phyloP scores from a whole-genome alignment of 2,329 filamentous ascomycete genomes.

The Tolypocladium endophyticum region DNA sequence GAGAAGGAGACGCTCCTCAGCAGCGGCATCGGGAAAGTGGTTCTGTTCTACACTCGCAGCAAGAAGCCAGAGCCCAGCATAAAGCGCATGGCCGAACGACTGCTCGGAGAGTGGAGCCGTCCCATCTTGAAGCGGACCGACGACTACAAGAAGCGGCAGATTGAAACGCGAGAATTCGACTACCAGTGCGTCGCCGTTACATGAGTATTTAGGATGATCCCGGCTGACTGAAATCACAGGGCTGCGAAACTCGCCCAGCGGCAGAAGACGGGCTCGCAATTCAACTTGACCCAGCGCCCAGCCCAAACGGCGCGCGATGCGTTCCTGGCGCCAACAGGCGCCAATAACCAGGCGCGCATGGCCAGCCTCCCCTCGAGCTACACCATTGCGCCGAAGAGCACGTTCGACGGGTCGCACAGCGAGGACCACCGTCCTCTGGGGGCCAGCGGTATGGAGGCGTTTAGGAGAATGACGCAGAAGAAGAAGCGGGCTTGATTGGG shows the following conservation, averaged over 20 bases:
- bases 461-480: slow-evolving; percentile 55
- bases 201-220: background rate
- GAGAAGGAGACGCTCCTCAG: slow-evolving; percentile 84
- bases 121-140: slow-evolving; percentile 90
- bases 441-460: slow-evolving; percentile 52
- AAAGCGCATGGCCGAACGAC: slow-evolving; percentile 84
- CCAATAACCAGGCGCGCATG: slow-evolving; percentile 46
- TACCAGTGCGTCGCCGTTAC: slow-evolving; percentile 38
- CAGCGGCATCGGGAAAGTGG: slow-evolving; percentile 90
- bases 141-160: slow-evolving; percentile 78
- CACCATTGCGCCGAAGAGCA: slow-evolving; percentile 51
- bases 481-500: slow-evolving; percentile 32
- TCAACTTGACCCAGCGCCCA: slow-evolving; percentile 40
- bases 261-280: slow-evolving; percentile 35
- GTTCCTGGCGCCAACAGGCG: slow-evolving; percentile 43
- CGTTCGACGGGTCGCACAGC: slow-evolving; percentile 41
- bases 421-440: slow-evolving; percentile 50
- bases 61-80: slow-evolving; percentile 80
- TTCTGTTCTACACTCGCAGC: slow-evolving; percentile 94
- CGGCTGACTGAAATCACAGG: slow-evolving; percentile 19
- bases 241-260: slow-evolving; percentile 43
- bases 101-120: slow-evolving; percentile 92
- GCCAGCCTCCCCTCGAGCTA: slow-evolving; percentile 45
- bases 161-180: slow-evolving; percentile 54
- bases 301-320: slow-evolving; percentile 31